phyloP scores from a whole-genome alignment of 2,329 filamentous ascomycete genomes.

The Xylariaceae sp. region DNA sequence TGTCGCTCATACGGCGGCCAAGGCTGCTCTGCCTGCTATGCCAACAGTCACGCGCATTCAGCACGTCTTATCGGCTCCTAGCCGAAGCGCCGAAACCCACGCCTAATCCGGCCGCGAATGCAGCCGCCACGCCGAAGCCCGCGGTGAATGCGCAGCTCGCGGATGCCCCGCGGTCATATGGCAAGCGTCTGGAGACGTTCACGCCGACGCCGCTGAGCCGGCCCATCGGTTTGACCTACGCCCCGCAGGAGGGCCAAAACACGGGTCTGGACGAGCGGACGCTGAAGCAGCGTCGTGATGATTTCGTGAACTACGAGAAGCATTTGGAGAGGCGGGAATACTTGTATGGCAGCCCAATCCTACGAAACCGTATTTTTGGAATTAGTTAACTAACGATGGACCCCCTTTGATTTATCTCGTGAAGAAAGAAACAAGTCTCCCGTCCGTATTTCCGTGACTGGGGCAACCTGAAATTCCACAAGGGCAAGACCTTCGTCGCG shows the following conservation, averaged over 20 bases:
- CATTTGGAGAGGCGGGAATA: conserved; percentile 71
- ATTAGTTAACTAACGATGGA: conserved; percentile 3
- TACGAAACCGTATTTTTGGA: not conserved
- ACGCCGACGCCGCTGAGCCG: conserved; percentile 57
- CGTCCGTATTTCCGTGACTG: conserved; percentile 96
- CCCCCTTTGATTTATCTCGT: not conserved
- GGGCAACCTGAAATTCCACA: conserved; percentile 73
- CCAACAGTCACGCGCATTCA: conserved; percentile 50
- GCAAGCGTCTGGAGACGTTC: conserved; percentile 50
- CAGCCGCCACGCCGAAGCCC: conserved; percentile 19
- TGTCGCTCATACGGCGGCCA: conserved; percentile 29
- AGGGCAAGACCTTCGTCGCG: conserved; percentile 87
- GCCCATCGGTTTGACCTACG: conserved; percentile 74
- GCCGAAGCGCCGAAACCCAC: conserved; percentile 26
- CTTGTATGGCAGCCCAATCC: conserved; percentile 50
- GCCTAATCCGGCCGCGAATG: conserved; percentile 17
- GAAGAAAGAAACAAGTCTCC: conserved; percentile 17
- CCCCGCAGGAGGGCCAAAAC: conserved; percentile 76
- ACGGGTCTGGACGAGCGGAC: conserved; percentile 67
- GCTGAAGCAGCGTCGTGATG: conserved; percentile 63
- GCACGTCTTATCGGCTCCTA: conserved; percentile 38
- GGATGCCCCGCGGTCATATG: conserved; percentile 55
- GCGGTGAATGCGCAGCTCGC: conserved; percentile 43
- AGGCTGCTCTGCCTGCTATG: conserved; percentile 44
- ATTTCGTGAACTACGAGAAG: conserved; percentile 80